A percentile compares a stretch with the other conserved stretches of the same genome.
Conservation (phyloP, 805 yeast species). For the Cyberlindnera saturnus region DNA sequence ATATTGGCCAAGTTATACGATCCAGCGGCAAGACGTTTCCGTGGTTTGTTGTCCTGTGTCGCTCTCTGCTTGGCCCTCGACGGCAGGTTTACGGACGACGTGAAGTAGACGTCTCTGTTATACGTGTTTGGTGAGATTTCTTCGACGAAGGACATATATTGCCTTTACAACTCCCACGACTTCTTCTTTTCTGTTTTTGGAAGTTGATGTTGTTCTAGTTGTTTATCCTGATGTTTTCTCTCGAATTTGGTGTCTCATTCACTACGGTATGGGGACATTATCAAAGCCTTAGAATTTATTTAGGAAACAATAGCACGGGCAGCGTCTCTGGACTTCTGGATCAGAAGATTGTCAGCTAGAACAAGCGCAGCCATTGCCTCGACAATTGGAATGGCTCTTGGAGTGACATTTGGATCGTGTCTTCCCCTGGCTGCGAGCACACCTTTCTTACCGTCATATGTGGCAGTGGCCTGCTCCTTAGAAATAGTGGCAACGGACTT, state of each 20-base stretch:
- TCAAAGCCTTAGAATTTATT: neutral
- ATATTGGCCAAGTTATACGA: slow-evolving; percentile 22
- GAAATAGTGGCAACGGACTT: slow-evolving; percentile 97
- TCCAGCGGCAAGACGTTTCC: slow-evolving; percentile 24
- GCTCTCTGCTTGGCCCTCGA: slow-evolving; percentile 15
- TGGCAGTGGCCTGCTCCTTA: slow-evolving; percentile 83
- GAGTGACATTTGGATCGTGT: slow-evolving; percentile 98
- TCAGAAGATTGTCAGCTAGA: slow-evolving; percentile 74
- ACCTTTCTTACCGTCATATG: slow-evolving; percentile 86
- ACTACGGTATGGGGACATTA: too few relatives aligned
- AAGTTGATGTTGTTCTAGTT: too few relatives aligned
- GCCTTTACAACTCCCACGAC: neutral
- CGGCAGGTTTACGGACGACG: slow-evolving; percentile 19
- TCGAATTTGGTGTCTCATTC: too few relatives aligned
- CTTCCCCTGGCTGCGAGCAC: slow-evolving; percentile 93
- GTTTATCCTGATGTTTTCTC: too few relatives aligned
- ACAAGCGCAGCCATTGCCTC: slow-evolving; percentile 98
- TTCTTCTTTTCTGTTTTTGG: too few relatives aligned
- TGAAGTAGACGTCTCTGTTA: slow-evolving; percentile 21
- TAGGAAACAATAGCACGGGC: slow-evolving; percentile 29
- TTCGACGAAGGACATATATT: slow-evolving; percentile 14
- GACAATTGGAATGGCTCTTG: slow-evolving; percentile 97
- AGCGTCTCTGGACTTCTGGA: slow-evolving; percentile 80
- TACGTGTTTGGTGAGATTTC: slow-evolving; percentile 16
- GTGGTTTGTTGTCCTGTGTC: slow-evolving; percentile 7